Conservation (phyloP, 1,139 yeast species). For the Blastobotrys persicus region DNA sequence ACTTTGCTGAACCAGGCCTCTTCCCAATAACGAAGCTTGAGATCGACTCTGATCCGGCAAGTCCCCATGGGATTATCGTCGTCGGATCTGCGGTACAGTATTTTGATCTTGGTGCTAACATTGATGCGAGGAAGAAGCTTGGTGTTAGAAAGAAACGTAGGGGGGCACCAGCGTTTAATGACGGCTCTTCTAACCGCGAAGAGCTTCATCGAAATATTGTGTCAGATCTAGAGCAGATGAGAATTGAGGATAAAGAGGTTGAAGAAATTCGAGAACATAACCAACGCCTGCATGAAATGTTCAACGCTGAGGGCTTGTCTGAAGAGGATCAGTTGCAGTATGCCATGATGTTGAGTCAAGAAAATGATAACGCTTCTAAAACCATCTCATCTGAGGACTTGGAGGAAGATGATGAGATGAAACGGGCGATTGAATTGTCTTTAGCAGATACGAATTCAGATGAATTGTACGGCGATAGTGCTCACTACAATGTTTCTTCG, state of each 20-base stretch:
- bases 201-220: constrained; percentile 27
- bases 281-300: constrained; percentile 27
- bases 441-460: constrained; percentile 25
- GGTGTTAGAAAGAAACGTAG: constrained; percentile 28
- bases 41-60: constrained; percentile 45
- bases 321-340: constrained; percentile 46
- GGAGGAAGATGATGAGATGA: constrained; percentile 39
- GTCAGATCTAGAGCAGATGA: constrained; percentile 34
- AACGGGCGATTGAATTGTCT: constrained; percentile 42
- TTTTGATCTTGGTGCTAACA: constrained; percentile 56
- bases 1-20: constrained; percentile 23
- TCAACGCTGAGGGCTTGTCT: constrained; percentile 39
- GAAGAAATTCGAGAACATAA: constrained; percentile 37
- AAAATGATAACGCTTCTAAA: constrained; percentile 6
- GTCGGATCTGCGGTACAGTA: constrained; percentile 60
- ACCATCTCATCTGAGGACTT: not conserved
- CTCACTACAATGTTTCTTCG: constrained; percentile 23
- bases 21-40: constrained; percentile 46
- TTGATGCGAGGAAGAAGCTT: constrained; percentile 31
- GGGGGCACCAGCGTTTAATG: constrained; percentile 9
- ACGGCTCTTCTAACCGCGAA: constrained; percentile 8
- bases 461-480: constrained; percentile 7
- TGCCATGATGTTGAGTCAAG: constrained; percentile 41
- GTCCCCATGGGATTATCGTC: constrained; percentile 53
- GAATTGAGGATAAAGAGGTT: constrained; percentile 38